Evolutionary conservation across 495 filamentous ascomycete genomes (phyloP).

Genomic region (Diplogelasinospora grovesii): DNA sequence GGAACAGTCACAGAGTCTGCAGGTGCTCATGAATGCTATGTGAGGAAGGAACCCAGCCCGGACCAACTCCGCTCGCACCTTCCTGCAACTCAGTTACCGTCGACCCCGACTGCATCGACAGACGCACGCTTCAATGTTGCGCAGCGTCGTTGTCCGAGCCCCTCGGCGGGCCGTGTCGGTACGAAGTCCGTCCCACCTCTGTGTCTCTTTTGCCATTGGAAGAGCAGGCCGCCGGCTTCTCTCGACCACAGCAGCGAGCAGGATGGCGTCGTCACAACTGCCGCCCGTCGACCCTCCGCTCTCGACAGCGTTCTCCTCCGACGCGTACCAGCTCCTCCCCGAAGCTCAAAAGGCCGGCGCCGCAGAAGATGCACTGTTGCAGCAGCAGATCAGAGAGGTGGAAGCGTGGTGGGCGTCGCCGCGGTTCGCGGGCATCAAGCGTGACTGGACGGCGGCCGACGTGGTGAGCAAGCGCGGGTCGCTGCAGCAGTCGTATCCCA

Average conservation of each 20-base stretch:
- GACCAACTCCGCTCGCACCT: no score
- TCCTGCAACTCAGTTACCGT: no score
- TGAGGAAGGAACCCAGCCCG: no score
- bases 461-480: slow-evolving; percentile 89
- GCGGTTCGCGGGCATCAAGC: slow-evolving; percentile 80
- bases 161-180: slow-evolving; percentile 17
- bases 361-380: slow-evolving; percentile 75
- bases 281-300: slow-evolving; percentile 32
- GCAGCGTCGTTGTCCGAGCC: slow-evolving; percentile 16
- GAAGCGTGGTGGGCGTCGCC: slow-evolving; percentile 80
- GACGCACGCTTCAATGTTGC: slow-evolving; percentile 19
- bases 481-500: slow-evolving; percentile 80
- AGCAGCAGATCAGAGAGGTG: slow-evolving; percentile 73
- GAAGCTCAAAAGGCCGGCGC: slow-evolving; percentile 63
- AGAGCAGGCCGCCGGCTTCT: slow-evolving; percentile 12
- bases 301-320: slow-evolving; percentile 54
- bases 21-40: no score
- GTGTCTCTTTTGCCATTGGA: slow-evolving; percentile 4
- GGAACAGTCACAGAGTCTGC: no score
- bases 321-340: slow-evolving; percentile 75
- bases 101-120: not conserved
- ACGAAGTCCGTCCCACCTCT: slow-evolving; percentile 10
- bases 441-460: slow-evolving; percentile 84
- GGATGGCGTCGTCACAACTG: slow-evolving; percentile 18
- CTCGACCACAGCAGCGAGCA: slow-evolving; percentile 17